Evolutionary conservation across 208 protist species (phyloP), one percentile per base, ranked within the genome.

Genomic region (Lotmaria passim): DNA sequence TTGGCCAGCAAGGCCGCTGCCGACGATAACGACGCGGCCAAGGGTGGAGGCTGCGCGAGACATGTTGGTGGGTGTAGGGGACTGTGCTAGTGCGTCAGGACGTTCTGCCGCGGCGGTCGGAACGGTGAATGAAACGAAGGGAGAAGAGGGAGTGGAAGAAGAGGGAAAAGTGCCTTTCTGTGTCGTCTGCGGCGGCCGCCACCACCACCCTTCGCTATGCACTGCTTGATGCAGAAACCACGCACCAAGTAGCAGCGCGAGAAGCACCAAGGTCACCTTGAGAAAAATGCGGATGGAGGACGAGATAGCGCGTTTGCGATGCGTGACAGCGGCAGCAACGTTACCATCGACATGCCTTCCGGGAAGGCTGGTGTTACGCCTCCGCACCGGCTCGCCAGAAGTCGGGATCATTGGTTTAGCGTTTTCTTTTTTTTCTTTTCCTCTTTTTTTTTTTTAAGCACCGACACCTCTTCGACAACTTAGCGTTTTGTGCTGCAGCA

Each of bases 1-100:
- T 43, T 76, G 81, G 6, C 92, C 92, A 21, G 92, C 87, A 34
- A 96, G 82, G 26, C 92, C 92, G 58, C 89, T 84, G 34, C 92
- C 92, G 23, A 96, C 69, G 73, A 96, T 78, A 43, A 96, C 56
- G 60, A 96, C 83, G 48, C 86, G 82, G 19, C 73, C 62, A 31
- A 85, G 80, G 47, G 79, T 61, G 31, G 77, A 69, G 47, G 76
- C 78, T 51, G 76, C 51, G 61, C 8, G 78, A 73, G 48, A 89
- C 78, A 44, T 78, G 34, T 56, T 85, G 79, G 41, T 57, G 73
- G 41, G 81, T 57, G 62, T 79, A 75, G 60, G 51, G 61, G 71
- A 78, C 83, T 57, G 68, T 55, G 41, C n/a, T n/a, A n/a, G 67
- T 69, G 59, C 70, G 77, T 55, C 66, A 68, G 21, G 53, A 69